Conservation (phyloP, 2,329 filamentous ascomycete genomes). For the Fusarium solani-melongenae region DNA sequence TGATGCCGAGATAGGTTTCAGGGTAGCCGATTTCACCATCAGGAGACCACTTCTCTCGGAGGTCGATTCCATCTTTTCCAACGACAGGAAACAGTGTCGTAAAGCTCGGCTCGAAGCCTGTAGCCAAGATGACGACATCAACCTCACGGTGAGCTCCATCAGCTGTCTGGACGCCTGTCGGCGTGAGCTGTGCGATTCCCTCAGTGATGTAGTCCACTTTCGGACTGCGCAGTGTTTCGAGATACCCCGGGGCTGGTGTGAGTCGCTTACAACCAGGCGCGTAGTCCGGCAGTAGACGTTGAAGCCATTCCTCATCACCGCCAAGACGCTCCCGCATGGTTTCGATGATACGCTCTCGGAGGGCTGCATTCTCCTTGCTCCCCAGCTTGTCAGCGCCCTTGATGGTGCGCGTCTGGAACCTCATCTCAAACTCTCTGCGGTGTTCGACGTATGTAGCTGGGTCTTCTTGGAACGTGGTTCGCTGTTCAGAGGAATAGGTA, state of each 20-base stretch:
- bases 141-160: neutral
- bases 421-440: neutral
- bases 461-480: neutral
- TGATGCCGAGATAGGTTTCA: conserved; percentile 1
- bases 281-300: neutral
- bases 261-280: neutral
- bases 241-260: neutral
- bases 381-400: neutral
- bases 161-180: neutral
- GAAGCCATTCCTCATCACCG: conserved; percentile 1
- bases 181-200: neutral
- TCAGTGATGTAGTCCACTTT: neutral
- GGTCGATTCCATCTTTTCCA: neutral
- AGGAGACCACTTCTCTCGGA: neutral
- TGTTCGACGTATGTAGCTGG: neutral
- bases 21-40: conserved; percentile 3
- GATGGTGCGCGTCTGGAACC: neutral
- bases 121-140: neutral
- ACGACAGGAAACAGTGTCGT: neutral
- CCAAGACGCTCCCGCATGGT: neutral
- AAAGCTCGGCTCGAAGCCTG: neutral
- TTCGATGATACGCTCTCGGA: neutral
- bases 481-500: neutral
- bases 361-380: neutral
- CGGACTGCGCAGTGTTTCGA: neutral